Conservation (phyloP, 169 alveolate genomes). For the Plasmodium ovale region DNA sequence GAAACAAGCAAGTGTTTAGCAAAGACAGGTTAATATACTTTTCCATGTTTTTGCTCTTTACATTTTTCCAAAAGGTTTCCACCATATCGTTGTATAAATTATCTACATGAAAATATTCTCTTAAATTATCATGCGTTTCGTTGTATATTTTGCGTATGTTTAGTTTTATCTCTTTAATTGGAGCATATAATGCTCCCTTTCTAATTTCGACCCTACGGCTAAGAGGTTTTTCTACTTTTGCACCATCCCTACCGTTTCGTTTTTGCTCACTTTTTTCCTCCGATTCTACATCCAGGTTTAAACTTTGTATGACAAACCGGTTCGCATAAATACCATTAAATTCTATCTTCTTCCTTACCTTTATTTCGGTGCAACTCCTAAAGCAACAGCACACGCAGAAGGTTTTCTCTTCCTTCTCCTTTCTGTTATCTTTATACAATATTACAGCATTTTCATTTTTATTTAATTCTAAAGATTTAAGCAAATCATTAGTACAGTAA, state of each 20-base stretch:
- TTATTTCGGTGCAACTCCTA: slow-evolving; percentile 9
- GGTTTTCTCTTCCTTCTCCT: background rate
- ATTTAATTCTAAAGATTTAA: slow-evolving; percentile 19
- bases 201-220: slow-evolving; percentile 12
- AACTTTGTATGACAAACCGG: slow-evolving; percentile 21
- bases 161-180: slow-evolving; percentile 60
- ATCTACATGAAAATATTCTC: slow-evolving; percentile 27
- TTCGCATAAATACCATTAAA: slow-evolving; percentile 38
- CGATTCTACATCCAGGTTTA: slow-evolving; percentile 19
- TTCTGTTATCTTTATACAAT: background rate
- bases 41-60: slow-evolving; percentile 62
- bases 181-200: slow-evolving; percentile 19
- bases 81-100: background rate
- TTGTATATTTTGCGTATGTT: slow-evolving; percentile 20
- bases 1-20: slow-evolving; percentile 59
- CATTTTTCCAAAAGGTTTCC: slow-evolving; percentile 47
- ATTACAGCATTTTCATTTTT: slow-evolving; percentile 52
- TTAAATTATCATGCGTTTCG: slow-evolving; percentile 32
- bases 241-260: background rate
- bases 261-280: background rate
- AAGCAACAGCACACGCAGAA: slow-evolving; percentile 48
- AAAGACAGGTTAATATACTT: slow-evolving; percentile 66
- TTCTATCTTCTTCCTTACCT: slow-evolving; percentile 13
- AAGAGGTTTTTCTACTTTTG: background rate
- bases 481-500: slow-evolving; percentile 40